Conservation (phyloP, 108 stramenopile genomes). For the Licmophora abbreviata region DNA sequence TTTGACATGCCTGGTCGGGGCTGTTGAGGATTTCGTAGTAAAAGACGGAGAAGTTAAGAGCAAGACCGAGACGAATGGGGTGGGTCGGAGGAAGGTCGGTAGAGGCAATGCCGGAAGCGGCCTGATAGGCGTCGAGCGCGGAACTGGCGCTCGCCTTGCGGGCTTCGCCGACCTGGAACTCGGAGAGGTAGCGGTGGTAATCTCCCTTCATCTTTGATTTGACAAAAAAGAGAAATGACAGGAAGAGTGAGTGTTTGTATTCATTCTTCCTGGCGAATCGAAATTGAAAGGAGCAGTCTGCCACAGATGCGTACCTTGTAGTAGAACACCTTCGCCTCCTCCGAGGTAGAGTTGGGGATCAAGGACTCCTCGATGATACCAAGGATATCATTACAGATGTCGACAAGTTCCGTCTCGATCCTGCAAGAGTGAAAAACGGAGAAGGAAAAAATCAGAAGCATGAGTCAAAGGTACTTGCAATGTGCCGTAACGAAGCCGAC, state of each 20-base stretch:
- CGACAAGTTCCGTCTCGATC: conserved; percentile 56
- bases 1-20: conserved; percentile 93
- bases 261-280: too few species aligned
- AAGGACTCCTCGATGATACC: conserved; percentile 94
- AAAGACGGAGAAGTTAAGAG: conserved; percentile 99
- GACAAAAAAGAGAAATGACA: too few species aligned
- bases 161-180: conserved; percentile 84
- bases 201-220: conserved; percentile 99
- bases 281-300: too few species aligned
- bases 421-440: too few species aligned
- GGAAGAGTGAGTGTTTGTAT: too few species aligned
- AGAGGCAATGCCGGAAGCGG: conserved; percentile 90
- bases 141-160: conserved; percentile 88
- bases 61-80: conserved; percentile 99
- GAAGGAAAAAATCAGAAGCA: too few species aligned
- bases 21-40: conserved; percentile 99
- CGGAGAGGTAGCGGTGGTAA: conserved; percentile 99
- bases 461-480: too few species aligned
- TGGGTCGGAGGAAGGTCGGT: conserved; percentile 98
- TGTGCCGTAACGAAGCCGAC: too few species aligned
- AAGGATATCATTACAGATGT: conserved; percentile 97
- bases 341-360: conserved; percentile 95
- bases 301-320: conserved; percentile 99
- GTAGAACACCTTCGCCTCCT: conserved; percentile 99
- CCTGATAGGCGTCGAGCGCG: conserved; percentile 97